These are phyloP conservation scores for Macrophomina pseudophaseolina DNA, from an alignment of 2,329 filamentous ascomycete species.

Conservation along the genomic window DNA sequence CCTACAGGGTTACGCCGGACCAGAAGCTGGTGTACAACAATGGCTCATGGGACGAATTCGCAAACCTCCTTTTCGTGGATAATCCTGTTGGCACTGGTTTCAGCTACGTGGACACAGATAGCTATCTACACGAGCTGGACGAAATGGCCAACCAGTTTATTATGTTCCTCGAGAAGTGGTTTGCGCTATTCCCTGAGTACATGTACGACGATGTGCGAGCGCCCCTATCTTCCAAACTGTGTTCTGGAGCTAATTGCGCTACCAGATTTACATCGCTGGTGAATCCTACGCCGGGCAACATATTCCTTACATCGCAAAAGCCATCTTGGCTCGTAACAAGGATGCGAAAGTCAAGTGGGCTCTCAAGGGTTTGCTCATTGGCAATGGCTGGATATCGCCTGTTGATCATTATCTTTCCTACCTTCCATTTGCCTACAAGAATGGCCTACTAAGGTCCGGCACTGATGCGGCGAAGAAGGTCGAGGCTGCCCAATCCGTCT, in stretches of 20 bases:
- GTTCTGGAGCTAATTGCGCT: slow-evolving; percentile 1
- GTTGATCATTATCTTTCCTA: slow-evolving; percentile 89
- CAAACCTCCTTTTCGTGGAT: slow-evolving; percentile 95
- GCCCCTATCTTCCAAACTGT: slow-evolving; percentile 29
- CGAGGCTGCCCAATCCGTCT: slow-evolving; percentile 71
- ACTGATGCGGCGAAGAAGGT: slow-evolving; percentile 68
- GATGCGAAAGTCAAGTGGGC: slow-evolving; percentile 68
- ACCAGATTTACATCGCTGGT: slow-evolving; percentile 87
- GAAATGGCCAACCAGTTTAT: slow-evolving; percentile 92
- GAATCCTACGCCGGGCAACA: slow-evolving; percentile 97
- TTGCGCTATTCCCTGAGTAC: slow-evolving; percentile 87
- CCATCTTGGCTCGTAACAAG: slow-evolving; percentile 86
- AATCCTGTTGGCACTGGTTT: slow-evolving; percentile 96
- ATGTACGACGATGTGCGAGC: slow-evolving; percentile 83
- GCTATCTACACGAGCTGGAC: slow-evolving; percentile 81
- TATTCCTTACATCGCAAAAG: slow-evolving; percentile 94
- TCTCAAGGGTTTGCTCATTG: slow-evolving; percentile 84
- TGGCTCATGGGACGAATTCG: slow-evolving; percentile 98
- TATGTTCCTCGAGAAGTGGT: slow-evolving; percentile 89
- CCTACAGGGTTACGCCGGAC: slow-evolving; percentile 82
- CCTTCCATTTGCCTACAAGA: slow-evolving; percentile 78
- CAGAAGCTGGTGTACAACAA: slow-evolving; percentile 78
- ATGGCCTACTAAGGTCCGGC: slow-evolving; percentile 71
- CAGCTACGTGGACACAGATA: slow-evolving; percentile 92
- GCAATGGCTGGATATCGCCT: slow-evolving; percentile 97